phyloP scores from a whole-genome alignment of 441 rosid species.

The Corymbia citriodora region DNA sequence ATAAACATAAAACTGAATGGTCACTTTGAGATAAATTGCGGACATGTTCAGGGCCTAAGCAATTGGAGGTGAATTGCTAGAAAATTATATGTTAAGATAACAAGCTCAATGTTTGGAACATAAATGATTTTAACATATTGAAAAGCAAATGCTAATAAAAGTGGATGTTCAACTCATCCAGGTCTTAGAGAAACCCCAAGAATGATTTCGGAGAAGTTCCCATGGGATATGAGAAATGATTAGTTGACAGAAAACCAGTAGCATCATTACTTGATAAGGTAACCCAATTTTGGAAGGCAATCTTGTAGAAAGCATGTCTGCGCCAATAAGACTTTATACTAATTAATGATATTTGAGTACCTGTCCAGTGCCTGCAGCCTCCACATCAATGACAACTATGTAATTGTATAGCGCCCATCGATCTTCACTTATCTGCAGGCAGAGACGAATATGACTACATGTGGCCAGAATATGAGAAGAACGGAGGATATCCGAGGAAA shows the following conservation, averaged over 20 bases:
- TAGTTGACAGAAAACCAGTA: neutral
- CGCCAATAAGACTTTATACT: neutral
- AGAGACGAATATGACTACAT: neutral
- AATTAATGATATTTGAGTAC: slow-evolving; percentile 16
- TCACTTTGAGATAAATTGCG: neutral
- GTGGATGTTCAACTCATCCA: neutral
- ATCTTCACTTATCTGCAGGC: slow-evolving; percentile 81
- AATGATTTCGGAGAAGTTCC: neutral
- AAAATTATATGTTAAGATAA: neutral
- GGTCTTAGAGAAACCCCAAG: neutral
- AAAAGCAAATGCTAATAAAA: too few relatives aligned
- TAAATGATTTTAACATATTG: neutral
- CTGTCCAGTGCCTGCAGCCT: slow-evolving; percentile 72
- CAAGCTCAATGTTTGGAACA: neutral
- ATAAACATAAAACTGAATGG: neutral
- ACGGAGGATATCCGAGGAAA: neutral
- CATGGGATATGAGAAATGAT: neutral
- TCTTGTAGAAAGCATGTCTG: neutral
- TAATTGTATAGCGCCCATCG: slow-evolving; percentile 82
- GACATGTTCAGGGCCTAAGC: neutral
- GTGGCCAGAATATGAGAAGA: neutral
- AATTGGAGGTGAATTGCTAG: neutral
- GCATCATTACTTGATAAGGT: neutral
- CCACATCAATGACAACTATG: slow-evolving; percentile 90
- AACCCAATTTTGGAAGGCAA: neutral